A percentile compares a stretch with the other conserved stretches of the same genome.
These are phyloP conservation scores for Solanum chilense DNA, from an alignment of 257 asterid genomes.

Conservation along the genomic window DNA sequence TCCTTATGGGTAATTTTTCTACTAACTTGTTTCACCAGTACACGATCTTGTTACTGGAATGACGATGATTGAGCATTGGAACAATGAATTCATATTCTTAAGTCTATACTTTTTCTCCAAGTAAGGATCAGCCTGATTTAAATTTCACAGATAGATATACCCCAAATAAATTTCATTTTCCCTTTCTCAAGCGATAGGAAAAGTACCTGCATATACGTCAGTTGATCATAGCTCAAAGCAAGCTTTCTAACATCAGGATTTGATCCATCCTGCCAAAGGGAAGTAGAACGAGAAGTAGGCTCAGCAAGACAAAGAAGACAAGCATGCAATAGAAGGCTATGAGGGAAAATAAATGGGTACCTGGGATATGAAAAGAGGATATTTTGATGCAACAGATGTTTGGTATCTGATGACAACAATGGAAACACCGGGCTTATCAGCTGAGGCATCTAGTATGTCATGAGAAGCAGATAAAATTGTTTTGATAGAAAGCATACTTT, in stretches of 20 bases:
- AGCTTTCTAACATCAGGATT: conserved; percentile 59
- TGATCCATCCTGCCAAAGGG: conserved; percentile 73
- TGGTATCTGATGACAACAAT: conserved; percentile 53
- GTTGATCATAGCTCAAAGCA: conserved; percentile 78
- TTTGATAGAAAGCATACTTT: conserved; percentile 38
- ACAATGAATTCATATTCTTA: not conserved
- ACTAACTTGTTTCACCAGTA: not conserved
- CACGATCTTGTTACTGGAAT: not conserved
- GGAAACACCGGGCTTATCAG: conserved; percentile 11
- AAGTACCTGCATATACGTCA: conserved; percentile 90
- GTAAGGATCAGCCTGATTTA: not conserved
- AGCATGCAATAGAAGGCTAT: not conserved
- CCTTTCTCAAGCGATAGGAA: not conserved
- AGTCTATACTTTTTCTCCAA: not conserved
- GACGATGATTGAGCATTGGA: not conserved
- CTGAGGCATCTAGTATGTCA: not conserved
- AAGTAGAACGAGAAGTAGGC: not conserved
- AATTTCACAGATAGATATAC: not conserved
- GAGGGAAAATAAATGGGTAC: conserved; percentile 17
- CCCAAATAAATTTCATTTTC: not conserved
- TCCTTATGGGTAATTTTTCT: not conserved
- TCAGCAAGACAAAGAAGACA: not conserved
- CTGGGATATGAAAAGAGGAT: conserved; percentile 94
- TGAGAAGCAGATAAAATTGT: not conserved
- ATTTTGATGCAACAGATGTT: conserved; percentile 64